A percentile compares a stretch with the other conserved stretches of the same genome.
Conservation (phyloP, 73 alveolate genomes). For the Urostyla sp. region DNA sequence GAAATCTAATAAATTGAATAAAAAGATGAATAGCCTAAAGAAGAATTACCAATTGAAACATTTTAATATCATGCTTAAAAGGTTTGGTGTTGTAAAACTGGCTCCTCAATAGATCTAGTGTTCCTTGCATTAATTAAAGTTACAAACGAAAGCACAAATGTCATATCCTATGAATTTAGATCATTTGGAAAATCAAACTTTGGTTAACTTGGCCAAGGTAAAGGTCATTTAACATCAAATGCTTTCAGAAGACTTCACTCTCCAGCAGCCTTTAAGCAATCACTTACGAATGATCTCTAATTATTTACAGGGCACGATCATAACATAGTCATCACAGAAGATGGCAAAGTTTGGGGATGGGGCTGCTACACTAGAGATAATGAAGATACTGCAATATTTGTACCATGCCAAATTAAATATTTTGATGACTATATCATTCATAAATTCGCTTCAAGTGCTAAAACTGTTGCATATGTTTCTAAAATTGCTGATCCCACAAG, state of each 20-base stretch:
- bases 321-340: background rate
- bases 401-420: constrained; percentile 50
- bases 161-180: constrained; percentile 22
- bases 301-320: constrained; percentile 39
- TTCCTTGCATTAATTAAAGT: constrained; percentile 13
- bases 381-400: background rate
- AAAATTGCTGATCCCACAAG: constrained; percentile 39
- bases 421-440: constrained; percentile 58
- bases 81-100: constrained; percentile 32
- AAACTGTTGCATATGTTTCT: constrained; percentile 47
- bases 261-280: background rate
- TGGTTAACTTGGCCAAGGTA: constrained; percentile 46
- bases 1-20: too few relatives aligned
- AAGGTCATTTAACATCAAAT: background rate
- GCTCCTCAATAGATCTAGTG: constrained; percentile 7
- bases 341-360: constrained; percentile 41
- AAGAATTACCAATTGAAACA: too few relatives aligned
- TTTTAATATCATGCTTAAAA: background rate
- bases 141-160: too few relatives aligned
- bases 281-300: constrained; percentile 38
- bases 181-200: constrained; percentile 11
- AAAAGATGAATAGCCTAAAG: too few relatives aligned
- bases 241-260: constrained; percentile 1
- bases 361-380: constrained; percentile 36
- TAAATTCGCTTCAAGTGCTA: constrained; percentile 18